Evolutionary conservation across 768 basidiomycete species (phyloP).

Genomic region (Galerina marginata): DNA sequence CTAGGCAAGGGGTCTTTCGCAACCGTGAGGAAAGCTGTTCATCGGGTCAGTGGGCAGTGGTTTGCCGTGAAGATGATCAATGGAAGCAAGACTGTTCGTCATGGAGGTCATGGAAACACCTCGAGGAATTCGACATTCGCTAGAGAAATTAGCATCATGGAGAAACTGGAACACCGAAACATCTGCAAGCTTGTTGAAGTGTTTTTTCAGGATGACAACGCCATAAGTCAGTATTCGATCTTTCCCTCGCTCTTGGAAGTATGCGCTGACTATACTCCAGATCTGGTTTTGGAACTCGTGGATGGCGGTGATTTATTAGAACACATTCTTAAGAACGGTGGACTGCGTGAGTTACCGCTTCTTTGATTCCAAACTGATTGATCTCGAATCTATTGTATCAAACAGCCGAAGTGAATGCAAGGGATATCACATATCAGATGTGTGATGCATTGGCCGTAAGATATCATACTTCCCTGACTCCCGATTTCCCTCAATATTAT

Average conservation of each 20-base stretch:
- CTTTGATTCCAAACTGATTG: not conserved
- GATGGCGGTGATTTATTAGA: conserved; percentile 91
- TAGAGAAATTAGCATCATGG: conserved; percentile 82
- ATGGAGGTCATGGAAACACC: conserved; percentile 20
- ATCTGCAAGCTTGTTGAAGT: conserved; percentile 82
- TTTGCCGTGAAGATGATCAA: conserved; percentile 91
- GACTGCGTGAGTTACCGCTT: conserved; percentile 55
- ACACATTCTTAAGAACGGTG: conserved; percentile 65
- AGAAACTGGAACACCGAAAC: conserved; percentile 77
- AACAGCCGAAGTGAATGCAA: conserved; percentile 58
- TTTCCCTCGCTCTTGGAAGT: conserved; percentile 13
- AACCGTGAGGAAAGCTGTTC: conserved; percentile 83
- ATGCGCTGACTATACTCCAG: conserved; percentile 40
- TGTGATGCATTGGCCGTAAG: conserved; percentile 79
- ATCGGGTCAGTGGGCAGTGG: conserved; percentile 70
- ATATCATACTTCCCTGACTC: not conserved
- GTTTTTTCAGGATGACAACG: conserved; percentile 66
- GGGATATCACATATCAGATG: conserved; percentile 81
- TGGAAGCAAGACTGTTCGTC: conserved; percentile 44
- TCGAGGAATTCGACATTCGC: conserved; percentile 48
- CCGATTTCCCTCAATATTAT: not conserved
- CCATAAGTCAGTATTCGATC: conserved; percentile 52
- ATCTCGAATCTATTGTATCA: conserved; percentile 5
- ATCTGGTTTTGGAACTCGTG: conserved; percentile 83
- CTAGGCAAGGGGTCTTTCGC: conserved; percentile 94